Evolutionary conservation across 2,329 filamentous ascomycete species (phyloP).

Genomic region (Calonectria pauciramosa): DNA sequence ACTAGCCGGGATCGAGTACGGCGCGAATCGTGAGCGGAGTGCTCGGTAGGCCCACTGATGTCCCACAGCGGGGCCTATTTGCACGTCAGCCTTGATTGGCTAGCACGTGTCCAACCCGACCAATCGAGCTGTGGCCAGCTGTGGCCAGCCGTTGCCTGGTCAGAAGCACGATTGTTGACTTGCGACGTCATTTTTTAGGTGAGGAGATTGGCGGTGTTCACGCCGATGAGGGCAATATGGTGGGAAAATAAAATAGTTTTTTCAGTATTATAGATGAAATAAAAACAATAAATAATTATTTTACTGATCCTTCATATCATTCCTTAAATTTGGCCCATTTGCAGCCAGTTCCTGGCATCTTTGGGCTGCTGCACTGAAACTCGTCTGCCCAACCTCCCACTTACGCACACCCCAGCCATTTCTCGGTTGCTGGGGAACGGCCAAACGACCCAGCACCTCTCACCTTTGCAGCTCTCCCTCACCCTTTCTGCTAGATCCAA

Average conservation of each 20-base stretch:
- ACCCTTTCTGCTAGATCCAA: neutral
- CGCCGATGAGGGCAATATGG: neutral
- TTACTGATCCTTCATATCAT: neutral
- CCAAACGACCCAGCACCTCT: slow-evolving; percentile 25
- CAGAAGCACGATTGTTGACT: slow-evolving; percentile 46
- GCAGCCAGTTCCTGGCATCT: neutral
- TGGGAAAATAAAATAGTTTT: neutral
- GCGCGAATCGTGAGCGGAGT: neutral
- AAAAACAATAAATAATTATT: neutral
- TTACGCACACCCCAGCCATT: slow-evolving; percentile 44
- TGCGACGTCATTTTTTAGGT: slow-evolving; percentile 48
- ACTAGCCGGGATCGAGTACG: neutral
- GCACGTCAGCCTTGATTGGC: slow-evolving; percentile 38
- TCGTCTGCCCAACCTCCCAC: slow-evolving; percentile 37
- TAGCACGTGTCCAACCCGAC: neutral
- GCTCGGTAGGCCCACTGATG: neutral
- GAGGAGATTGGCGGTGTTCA: neutral
- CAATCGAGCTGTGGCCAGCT: slow-evolving; percentile 8
- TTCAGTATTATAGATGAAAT: too few relatives aligned
- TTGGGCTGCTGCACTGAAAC: slow-evolving; percentile 19
- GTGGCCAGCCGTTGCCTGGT: slow-evolving; percentile 46
- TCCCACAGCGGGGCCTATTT: slow-evolving; percentile 29
- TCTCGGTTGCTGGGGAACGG: slow-evolving; percentile 49
- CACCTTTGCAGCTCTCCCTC: slow-evolving; percentile 6
- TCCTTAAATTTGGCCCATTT: neutral